Percentiles rank a stretch among this genome's conserved stretches.
Evolutionary conservation across 306 rosid species (phyloP).

Genomic region (Castanopsis chinensis): DNA sequence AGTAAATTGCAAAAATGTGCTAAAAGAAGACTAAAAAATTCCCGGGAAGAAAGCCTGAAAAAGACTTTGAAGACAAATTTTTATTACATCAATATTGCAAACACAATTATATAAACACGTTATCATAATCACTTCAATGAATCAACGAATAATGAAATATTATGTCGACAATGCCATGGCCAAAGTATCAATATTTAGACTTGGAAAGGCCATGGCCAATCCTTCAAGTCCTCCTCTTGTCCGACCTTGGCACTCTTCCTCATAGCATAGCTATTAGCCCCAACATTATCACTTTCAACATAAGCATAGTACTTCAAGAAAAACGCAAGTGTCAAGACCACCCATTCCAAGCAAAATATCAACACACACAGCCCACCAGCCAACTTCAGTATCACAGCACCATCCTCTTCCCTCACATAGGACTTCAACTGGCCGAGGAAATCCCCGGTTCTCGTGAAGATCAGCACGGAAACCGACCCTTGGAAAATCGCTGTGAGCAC

Average conservation of each 20-base stretch:
- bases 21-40: no score
- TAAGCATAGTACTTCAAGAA: conserved; percentile 73
- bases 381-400: conserved; percentile 64
- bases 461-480: conserved; percentile 70
- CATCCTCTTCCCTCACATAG: conserved; percentile 84
- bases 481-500: conserved; percentile 81
- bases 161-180: not conserved
- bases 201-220: conserved; percentile 94
- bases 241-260: conserved; percentile 75
- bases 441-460: conserved; percentile 59
- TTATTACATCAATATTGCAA: no score
- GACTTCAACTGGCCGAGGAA: conserved; percentile 66
- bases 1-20: no score
- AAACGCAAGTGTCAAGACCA: conserved; percentile 69
- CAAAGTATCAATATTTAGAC: conserved; percentile 26
- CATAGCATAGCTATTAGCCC: conserved; percentile 21
- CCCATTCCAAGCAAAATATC: conserved; percentile 90
- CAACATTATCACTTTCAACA: conserved; percentile 42
- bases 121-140: not conserved
- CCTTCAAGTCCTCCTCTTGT: conserved; percentile 79
- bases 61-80: no score
- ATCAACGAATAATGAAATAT: not conserved
- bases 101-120: no score
- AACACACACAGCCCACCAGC: conserved; percentile 67
- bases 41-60: no score